These are phyloP conservation scores for Lipomyces spencermartinsiae DNA, from an alignment of 805 yeast genomes.

Conservation along the genomic window DNA sequence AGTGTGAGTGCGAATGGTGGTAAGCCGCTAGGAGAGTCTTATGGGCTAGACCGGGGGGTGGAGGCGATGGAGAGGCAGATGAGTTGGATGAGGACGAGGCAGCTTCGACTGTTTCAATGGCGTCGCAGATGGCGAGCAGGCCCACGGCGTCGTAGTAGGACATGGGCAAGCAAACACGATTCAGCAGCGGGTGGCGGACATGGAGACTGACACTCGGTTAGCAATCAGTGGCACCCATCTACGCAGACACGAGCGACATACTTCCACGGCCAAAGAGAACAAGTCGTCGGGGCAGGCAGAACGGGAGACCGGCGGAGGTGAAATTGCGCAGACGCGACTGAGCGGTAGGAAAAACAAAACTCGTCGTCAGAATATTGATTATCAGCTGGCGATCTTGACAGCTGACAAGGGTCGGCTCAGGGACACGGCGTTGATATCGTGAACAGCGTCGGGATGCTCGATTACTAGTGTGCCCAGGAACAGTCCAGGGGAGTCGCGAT, in stretches of 20 bases:
- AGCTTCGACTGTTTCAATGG: conserved; percentile 49
- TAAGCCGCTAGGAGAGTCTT: conserved; percentile 7
- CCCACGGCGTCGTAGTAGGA: conserved; percentile 50
- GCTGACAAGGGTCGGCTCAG: neutral
- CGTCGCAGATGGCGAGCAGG: conserved; percentile 50
- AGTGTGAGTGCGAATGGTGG: conserved; percentile 23
- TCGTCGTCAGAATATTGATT: neutral
- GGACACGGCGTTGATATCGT: neutral
- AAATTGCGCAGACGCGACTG: neutral
- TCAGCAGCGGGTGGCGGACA: conserved; percentile 23
- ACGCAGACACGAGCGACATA: neutral
- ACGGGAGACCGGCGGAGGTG: conserved; percentile 10
- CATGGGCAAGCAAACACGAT: conserved; percentile 32
- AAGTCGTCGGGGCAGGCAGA: neutral
- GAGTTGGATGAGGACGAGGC: conserved; percentile 41
- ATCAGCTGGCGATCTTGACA: conserved; percentile 2
- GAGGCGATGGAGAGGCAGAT: conserved; percentile 21
- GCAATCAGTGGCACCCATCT: neutral
- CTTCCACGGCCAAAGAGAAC: conserved; percentile 10
- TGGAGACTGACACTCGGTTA: conserved; percentile 3
- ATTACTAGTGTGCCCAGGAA: neutral
- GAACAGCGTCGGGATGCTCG: neutral
- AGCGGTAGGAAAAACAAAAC: neutral
- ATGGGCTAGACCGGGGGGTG: conserved; percentile 20
- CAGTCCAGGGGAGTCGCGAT: neutral